Evolutionary conservation across 306 rosid genomes (phyloP), one percentile per base, ranked within the genome.

Genomic region (Aeschynomene evenia): DNA sequence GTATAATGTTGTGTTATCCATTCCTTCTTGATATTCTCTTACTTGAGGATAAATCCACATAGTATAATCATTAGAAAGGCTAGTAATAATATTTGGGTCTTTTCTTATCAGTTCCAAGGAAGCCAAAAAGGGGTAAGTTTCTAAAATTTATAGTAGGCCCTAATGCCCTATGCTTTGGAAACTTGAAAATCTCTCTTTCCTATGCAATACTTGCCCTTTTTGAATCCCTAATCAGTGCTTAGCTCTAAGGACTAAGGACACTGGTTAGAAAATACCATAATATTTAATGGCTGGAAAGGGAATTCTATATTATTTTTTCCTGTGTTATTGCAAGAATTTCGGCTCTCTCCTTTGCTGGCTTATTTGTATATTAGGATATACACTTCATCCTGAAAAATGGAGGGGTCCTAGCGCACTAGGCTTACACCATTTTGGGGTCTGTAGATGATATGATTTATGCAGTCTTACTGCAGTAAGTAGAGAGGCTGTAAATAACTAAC

Each of bases 401-500:
- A 51, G 61, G 23, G 4, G 14, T 10, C 12, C 5, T 63, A 40
- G 21, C 39, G 57, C 46, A 40, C 20, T 50, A 37, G 49, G 46
- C 20, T 63, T 7, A 9, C 63, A 7, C 45, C 42, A 12, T 9
- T 31, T 11, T 43, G 72, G 39, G 42, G 26, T 37, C 4, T 50
- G 40, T 26, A 22, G 31, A 72, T 33, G 29, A 21, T 61, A 24
- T 37, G 15, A 33, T 59, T 24, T 62, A 23, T 7, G 34, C 18
- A 18, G 45, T 63, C 57, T 26, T 37, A 29, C 45, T 4, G 9
- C 24, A 23, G 64, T 54, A 13, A 42, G 42, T 50, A 31, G 16
- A 65, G 22, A 54, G 67, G 61, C 42, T 75, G 33, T 34, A n/a
- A n/a, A n/a, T n/a, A n/a, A n/a, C n/a, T n/a, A 46, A 34, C 19